Conservation (phyloP, 1,139 yeast species). For the Lodderomyces metapsilosis region DNA sequence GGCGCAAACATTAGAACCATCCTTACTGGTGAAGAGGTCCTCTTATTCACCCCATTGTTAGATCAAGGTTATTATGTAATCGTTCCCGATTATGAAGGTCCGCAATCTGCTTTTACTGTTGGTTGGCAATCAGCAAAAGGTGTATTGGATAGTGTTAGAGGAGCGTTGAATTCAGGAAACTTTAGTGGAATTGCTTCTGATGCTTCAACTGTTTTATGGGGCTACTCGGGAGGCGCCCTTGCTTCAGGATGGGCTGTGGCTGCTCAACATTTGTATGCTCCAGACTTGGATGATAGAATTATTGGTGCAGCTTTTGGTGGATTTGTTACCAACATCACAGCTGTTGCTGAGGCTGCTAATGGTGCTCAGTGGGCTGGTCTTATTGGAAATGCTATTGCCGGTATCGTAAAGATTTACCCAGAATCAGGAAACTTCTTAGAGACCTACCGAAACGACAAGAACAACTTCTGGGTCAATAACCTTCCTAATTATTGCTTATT, state of each 20-base stretch:
- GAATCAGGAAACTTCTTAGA: conserved; percentile 5
- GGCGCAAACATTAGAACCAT: conserved; percentile 14
- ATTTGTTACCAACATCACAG: conserved; percentile 24
- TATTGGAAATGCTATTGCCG: conserved; percentile 25
- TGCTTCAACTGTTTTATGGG: conserved; percentile 24
- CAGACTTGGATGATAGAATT: conserved; percentile 25
- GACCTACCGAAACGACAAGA: background rate
- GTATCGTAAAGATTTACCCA: conserved; percentile 29
- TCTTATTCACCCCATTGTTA: conserved; percentile 19
- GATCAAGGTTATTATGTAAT: conserved; percentile 26
- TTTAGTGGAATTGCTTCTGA: conserved; percentile 20
- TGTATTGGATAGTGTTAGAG: conserved; percentile 23
- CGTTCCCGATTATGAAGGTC: conserved; percentile 26
- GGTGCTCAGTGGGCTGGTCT: conserved; percentile 28
- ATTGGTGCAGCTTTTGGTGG: conserved; percentile 36
- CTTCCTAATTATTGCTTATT: conserved; percentile 15
- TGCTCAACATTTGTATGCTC: conserved; percentile 33
- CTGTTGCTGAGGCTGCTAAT: conserved; percentile 24
- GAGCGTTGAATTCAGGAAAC: conserved; percentile 17
- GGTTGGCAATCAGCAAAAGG: conserved; percentile 25
- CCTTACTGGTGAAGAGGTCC: conserved; percentile 20
- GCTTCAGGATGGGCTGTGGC: conserved; percentile 30
- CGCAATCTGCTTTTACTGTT: conserved; percentile 22
- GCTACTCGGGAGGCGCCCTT: conserved; percentile 30
- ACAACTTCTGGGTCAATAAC: conserved; percentile 11